Base-by-base conservation (phyloP, 2,329 filamentous ascomycete genomes). In the Ophiosphaerella herpotricha region DNA sequence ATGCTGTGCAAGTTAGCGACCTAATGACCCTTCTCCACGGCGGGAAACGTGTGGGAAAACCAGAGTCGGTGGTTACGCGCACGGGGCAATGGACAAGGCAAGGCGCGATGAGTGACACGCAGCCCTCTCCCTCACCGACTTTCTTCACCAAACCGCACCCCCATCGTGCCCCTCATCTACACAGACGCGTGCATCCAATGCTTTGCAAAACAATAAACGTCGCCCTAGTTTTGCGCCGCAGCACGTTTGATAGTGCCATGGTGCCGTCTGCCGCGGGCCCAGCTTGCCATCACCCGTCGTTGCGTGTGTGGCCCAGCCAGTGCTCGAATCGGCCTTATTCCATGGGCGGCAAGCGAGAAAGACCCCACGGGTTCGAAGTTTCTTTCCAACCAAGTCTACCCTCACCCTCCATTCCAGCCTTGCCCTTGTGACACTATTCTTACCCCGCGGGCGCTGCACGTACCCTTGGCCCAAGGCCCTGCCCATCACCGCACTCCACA, bases 321-420 rank as follows among this genome's bases (percentile, higher is more conserved):
- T 56, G 55, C 60, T 70, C 61, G 60, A 69, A 61, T 66, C 63
- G 60, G 66, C 54, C 57, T 54, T 48, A 45, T 67, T 67, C 57
- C 63, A 47, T 53, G 50, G 51, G 57, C 49, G 55, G 60, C 57
- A 35, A 47, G 44, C 50, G 34, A 59, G 53, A 53, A 53, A 50
- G 51, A 53, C 49, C 61, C 50, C 54, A 54, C 58, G 45, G 41
- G 45, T 57, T 57, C 50, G 46, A 52, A 23, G 38, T 46, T 51
- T 34, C 54, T 59, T 18, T 46, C 45, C 65, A 67, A 58, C 61
- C 58, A 63, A 48, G 43, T 48, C 39, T 55, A 45, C 39, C 50
- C 47, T 52, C 49, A 39, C 52, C 60, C 60, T 55, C 59, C 55
- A 54, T 50, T 52, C 55, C 64, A 64, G 62, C 64, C 61, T 61